A percentile compares a stretch with the other conserved stretches of the same genome.
Conservation (phyloP, 768 basidiomycete species). For the Hygrophorus pudorinus region DNA sequence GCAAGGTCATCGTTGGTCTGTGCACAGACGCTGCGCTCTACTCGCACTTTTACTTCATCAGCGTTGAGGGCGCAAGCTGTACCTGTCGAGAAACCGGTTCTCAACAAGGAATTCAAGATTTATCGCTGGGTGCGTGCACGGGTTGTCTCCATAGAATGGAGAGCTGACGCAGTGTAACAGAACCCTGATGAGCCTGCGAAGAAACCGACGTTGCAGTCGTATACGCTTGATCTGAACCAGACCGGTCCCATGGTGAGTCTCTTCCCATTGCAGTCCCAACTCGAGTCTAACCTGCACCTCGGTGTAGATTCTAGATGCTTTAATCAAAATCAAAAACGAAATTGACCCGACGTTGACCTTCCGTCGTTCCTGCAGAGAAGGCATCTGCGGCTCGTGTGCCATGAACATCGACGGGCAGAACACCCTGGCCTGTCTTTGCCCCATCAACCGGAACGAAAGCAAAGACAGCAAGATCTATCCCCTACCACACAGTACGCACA, state of each 20-base stretch:
- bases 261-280: constrained; percentile 9
- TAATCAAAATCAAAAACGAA: constrained; percentile 99
- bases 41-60: constrained; percentile 24
- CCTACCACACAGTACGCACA: constrained; percentile 82
- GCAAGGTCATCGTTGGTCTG: background rate
- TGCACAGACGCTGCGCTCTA: background rate
- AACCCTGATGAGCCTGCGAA: constrained; percentile 91
- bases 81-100: constrained; percentile 53
- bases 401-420: constrained; percentile 99
- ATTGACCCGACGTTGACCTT: constrained; percentile 95
- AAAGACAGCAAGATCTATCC: constrained; percentile 93
- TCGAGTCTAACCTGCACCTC: background rate
- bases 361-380: constrained; percentile 86
- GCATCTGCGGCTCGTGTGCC: constrained; percentile 96
- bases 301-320: constrained; percentile 68
- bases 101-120: constrained; percentile 94
- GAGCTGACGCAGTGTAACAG: constrained; percentile 20
- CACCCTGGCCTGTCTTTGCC: constrained; percentile 93
- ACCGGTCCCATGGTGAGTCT: constrained; percentile 81
- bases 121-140: constrained; percentile 81
- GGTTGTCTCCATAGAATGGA: background rate
- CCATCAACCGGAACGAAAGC: constrained; percentile 67
- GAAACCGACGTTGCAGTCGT: constrained; percentile 87
- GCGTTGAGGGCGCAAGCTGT: constrained; percentile 27
- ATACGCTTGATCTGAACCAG: constrained; percentile 86